Percentiles rank a stretch among this genome's conserved stretches.
Evolutionary conservation across 495 filamentous ascomycete species (phyloP).

Genomic region (Amniculicola lignicola): DNA sequence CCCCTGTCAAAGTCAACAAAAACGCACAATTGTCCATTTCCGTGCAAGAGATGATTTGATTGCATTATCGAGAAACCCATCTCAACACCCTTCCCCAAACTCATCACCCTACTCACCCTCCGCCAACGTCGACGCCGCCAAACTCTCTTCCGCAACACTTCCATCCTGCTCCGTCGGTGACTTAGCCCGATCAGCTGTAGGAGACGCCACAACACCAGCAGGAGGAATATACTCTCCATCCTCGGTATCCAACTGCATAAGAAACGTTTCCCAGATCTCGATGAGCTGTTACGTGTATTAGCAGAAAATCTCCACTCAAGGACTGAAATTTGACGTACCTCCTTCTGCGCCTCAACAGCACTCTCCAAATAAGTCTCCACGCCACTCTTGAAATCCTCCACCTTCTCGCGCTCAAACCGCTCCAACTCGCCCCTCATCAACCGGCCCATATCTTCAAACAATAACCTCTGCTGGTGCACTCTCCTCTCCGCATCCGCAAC

Average conservation of each 20-base stretch:
- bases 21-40: no score
- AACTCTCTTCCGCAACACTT: no score
- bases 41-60: no score
- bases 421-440: constrained; percentile 89
- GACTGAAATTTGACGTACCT: constrained; percentile 57
- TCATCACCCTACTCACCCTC: constrained; percentile 9
- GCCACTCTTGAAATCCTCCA: constrained; percentile 97
- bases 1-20: no score
- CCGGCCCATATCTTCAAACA: constrained; percentile 97
- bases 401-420: constrained; percentile 93
- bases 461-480: constrained; percentile 81
- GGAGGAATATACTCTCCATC: constrained; percentile 55
- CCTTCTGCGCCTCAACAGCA: constrained; percentile 96
- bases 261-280: constrained; percentile 96
- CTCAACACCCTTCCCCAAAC: no score
- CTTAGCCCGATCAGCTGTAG: neutral
- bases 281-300: constrained; percentile 67
- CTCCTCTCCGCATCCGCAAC: constrained; percentile 89
- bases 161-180: constrained; percentile 1
- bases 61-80: no score
- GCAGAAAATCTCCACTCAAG: neutral
- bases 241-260: constrained; percentile 90
- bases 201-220: constrained; percentile 32
- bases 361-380: constrained; percentile 97
- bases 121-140: constrained; percentile 1